Conservation (phyloP, 1,139 yeast genomes). For the Arxiozyma slooffiae region DNA sequence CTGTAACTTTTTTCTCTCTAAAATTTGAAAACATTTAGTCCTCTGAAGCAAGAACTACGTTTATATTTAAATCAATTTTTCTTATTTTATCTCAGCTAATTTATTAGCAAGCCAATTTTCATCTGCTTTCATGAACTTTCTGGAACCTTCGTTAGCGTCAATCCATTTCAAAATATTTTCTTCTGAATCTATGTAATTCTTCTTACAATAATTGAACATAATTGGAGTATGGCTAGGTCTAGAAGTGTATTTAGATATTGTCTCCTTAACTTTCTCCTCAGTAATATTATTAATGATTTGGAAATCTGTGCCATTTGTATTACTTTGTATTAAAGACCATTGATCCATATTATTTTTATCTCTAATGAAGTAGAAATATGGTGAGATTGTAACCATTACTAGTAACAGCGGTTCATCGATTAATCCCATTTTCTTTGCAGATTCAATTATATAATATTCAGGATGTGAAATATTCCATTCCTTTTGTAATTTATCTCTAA, state of each 20-base stretch:
- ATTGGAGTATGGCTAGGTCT: conserved; percentile 24
- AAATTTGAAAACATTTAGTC: too few species aligned
- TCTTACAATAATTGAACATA: conserved; percentile 23
- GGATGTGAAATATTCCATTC: conserved; percentile 27
- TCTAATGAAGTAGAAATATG: conserved; percentile 19
- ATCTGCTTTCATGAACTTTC: conserved; percentile 17
- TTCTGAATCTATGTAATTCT: conserved; percentile 12
- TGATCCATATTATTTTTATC: background rate
- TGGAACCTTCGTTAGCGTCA: conserved; percentile 17
- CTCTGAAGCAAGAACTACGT: too few species aligned
- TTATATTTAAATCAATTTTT: too few species aligned
- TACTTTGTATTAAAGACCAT: conserved; percentile 18
- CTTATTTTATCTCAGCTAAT: too few species aligned
- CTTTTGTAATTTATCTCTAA: conserved; percentile 18
- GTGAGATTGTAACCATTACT: conserved; percentile 22
- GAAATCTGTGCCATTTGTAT: conserved; percentile 13
- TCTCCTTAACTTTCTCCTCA: conserved; percentile 15
- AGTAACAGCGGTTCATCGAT: conserved; percentile 24
- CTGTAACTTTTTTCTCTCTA: background rate
- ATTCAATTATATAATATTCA: conserved; percentile 17
- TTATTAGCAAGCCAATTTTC: conserved; percentile 6
- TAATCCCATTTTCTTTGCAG: conserved; percentile 20
- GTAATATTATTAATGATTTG: conserved; percentile 13
- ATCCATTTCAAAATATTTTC: conserved; percentile 11
- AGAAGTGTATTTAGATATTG: conserved; percentile 18